Conservation (phyloP, 192 early-diverging fungal species). For the Backusella luteola region DNA sequence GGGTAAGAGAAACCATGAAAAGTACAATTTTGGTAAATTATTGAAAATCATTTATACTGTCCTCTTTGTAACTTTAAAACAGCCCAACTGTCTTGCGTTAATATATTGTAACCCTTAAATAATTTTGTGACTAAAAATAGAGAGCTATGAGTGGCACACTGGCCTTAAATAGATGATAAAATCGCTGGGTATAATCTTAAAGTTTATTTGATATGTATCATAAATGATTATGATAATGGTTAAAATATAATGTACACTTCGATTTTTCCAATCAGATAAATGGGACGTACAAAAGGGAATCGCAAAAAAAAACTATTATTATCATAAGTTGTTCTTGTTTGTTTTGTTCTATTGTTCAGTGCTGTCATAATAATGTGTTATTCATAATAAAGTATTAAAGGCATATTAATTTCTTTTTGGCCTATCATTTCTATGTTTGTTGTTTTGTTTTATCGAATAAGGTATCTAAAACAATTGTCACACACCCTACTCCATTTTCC, state of each 20-base stretch:
- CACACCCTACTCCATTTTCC: conserved; percentile 32
- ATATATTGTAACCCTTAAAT: background rate
- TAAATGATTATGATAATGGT: background rate
- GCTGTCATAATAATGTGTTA: background rate
- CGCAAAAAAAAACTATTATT: background rate
- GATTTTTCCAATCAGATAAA: background rate
- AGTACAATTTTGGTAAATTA: background rate
- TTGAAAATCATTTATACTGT: background rate
- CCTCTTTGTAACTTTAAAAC: background rate
- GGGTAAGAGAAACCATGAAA: background rate
- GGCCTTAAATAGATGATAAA: background rate
- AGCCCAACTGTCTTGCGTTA: too few species aligned
- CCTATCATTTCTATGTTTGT: background rate
- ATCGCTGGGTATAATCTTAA: background rate
- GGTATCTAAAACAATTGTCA: conserved; percentile 20
- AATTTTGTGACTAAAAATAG: background rate
- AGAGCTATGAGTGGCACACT: too few species aligned
- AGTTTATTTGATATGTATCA: background rate
- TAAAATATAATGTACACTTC: background rate
- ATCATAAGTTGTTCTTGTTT: background rate
- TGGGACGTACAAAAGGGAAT: background rate
- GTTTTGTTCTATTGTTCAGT: background rate
- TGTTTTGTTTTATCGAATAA: conserved; percentile 7
- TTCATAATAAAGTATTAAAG: background rate
- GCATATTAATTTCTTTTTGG: background rate